Evolutionary conservation across 768 basidiomycete species (phyloP).

Genomic region (Kwoniella sp.): DNA sequence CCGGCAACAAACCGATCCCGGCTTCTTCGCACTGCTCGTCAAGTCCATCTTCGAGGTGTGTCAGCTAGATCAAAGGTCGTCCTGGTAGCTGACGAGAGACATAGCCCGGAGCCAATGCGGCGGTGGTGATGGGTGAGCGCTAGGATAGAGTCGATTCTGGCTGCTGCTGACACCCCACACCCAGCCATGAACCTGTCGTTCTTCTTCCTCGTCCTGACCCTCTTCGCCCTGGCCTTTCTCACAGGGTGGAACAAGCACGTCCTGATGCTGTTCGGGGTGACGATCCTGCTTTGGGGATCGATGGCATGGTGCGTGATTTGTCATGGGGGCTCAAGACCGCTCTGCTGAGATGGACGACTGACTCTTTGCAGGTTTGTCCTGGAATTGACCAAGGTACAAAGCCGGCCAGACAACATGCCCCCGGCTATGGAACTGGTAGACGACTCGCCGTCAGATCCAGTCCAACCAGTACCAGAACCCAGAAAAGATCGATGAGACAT

Average conservation of each 20-base stretch:
- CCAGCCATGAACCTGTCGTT: conserved; percentile 49
- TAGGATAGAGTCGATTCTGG: too few species aligned
- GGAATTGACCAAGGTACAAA: conserved; percentile 41
- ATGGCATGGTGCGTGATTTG: conserved; percentile 41
- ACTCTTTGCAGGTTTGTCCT: conserved; percentile 33
- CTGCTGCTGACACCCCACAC: not conserved
- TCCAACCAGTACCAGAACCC: conserved; percentile 6
- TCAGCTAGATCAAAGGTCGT: not conserved
- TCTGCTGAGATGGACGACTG: not conserved
- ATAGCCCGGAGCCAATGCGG: conserved; percentile 45
- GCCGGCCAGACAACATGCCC: conserved; percentile 39
- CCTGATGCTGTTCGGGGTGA: conserved; percentile 36
- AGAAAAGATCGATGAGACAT: conserved; percentile 30
- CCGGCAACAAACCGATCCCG: conserved; percentile 7
- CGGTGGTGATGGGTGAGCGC: conserved; percentile 44
- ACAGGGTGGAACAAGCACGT: conserved; percentile 46
- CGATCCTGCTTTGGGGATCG: conserved; percentile 38
- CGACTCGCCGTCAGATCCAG: not conserved
- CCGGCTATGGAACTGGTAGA: conserved; percentile 1
- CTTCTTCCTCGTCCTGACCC: conserved; percentile 40
- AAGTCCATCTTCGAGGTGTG: conserved; percentile 46
- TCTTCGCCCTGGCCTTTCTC: conserved; percentile 42
- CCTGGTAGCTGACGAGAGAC: not conserved
- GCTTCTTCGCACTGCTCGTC: conserved; percentile 38
- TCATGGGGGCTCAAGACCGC: not conserved